phyloP scores from a whole-genome alignment of 164 flowering plant genomes.

The Magnolia sinica region DNA sequence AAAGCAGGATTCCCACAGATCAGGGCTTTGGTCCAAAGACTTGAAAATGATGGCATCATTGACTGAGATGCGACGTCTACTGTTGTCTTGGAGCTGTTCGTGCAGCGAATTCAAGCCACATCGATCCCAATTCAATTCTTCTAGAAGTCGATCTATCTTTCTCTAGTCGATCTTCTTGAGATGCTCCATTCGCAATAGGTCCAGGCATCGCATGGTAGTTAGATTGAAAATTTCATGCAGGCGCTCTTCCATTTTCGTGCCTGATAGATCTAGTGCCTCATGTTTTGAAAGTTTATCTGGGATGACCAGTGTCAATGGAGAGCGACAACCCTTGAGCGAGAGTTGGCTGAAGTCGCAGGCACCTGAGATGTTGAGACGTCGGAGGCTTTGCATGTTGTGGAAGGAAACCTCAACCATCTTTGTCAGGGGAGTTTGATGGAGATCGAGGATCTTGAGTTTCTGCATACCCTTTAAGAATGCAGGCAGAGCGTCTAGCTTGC shows the following conservation, averaged over 20 bases:
- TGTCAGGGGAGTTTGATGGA: neutral
- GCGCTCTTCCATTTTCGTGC: neutral
- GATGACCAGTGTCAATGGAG: neutral
- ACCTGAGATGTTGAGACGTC: neutral
- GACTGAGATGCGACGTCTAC: too few species aligned
- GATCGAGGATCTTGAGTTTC: neutral
- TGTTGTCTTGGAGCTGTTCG: too few species aligned
- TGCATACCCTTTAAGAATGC: neutral
- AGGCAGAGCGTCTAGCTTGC: neutral
- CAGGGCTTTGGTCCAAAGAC: neutral
- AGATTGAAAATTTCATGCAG: neutral
- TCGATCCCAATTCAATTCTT: neutral
- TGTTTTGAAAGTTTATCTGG: neutral
- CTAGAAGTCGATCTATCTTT: too few species aligned
- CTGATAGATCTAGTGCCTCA: neutral
- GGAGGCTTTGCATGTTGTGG: neutral
- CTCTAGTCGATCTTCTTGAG: neutral
- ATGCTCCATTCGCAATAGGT: neutral
- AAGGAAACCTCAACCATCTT: neutral
- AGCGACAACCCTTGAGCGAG: neutral
- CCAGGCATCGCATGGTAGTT: neutral
- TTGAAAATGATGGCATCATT: too few species aligned
- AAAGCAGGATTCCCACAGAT: neutral
- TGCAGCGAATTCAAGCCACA: too few species aligned
- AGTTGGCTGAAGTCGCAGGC: neutral